phyloP scores from a whole-genome alignment of 352 stramenopile genomes.

The Plasmopara halstedii region DNA sequence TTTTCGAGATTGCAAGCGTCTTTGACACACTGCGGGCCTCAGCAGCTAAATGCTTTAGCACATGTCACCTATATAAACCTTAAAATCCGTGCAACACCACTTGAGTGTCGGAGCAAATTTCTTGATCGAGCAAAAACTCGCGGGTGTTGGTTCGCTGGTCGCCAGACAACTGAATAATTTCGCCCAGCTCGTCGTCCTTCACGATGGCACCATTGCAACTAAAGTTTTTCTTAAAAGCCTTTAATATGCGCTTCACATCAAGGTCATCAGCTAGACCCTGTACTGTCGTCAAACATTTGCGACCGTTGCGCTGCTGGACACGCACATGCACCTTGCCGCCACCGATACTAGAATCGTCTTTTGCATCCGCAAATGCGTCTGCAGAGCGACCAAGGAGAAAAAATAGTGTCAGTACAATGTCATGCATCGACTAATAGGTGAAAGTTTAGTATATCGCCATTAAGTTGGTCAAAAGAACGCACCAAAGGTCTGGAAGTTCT shows the following conservation, averaged over 20 bases:
- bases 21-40: not conserved
- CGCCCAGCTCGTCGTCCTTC: conserved; percentile 95
- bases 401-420: conserved; percentile 7
- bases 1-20: not conserved
- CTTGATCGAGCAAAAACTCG: conserved; percentile 98
- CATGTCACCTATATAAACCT: conserved; percentile 16
- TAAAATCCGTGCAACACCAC: conserved; percentile 98
- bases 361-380: conserved; percentile 86
- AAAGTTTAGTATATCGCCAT: not conserved
- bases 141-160: conserved; percentile 99
- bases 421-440: not conserved
- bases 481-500: conserved; percentile 88
- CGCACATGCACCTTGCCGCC: conserved; percentile 95
- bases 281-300: conserved; percentile 99
- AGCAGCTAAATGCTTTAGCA: conserved; percentile 7
- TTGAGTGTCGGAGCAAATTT: conserved; percentile 95
- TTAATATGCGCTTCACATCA: conserved; percentile 98
- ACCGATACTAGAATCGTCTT: conserved; percentile 81
- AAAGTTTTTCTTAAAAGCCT: conserved; percentile 99
- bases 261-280: conserved; percentile 97
- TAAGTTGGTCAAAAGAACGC: conserved; percentile 16
- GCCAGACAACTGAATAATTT: conserved; percentile 99
- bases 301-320: conserved; percentile 98
- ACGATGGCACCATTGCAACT: conserved; percentile 99
- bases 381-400: conserved; percentile 2